These are phyloP conservation scores for Theobroma cacao DNA, from an alignment of 345 rosid species.

Conservation along the genomic window DNA sequence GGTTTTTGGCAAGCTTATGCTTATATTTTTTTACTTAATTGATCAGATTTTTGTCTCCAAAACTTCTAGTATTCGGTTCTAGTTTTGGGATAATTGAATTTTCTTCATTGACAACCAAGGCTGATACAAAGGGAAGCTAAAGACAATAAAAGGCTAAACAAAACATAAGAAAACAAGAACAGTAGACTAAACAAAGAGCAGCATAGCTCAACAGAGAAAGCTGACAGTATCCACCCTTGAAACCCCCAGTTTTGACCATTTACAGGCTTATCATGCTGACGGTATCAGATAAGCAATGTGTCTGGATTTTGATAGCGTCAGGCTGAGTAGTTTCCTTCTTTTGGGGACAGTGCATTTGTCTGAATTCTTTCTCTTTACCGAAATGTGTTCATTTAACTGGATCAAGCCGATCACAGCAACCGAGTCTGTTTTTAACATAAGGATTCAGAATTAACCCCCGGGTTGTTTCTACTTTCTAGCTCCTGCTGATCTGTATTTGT, in stretches of 20 bases:
- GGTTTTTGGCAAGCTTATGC: too few species aligned
- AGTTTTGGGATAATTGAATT: neutral
- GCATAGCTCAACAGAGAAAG: neutral
- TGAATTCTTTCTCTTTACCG: neutral
- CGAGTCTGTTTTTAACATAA: neutral
- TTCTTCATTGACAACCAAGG: neutral
- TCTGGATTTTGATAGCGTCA: neutral
- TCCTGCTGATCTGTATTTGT: slow-evolving; percentile 47
- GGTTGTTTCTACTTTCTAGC: neutral
- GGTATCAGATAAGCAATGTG: neutral
- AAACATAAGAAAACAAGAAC: too few species aligned
- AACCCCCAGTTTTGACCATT: neutral
- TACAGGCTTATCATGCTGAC: neutral
- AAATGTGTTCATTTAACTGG: neutral
- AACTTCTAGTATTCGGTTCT: neutral
- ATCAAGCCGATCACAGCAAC: neutral
- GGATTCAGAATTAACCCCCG: neutral
- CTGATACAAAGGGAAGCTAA: neutral
- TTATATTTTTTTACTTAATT: too few species aligned
- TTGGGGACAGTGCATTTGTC: neutral
- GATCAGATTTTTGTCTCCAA: neutral
- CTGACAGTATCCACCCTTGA: neutral
- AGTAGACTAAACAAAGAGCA: neutral
- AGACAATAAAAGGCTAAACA: neutral
- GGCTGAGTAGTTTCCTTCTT: neutral